Percentiles rank a stretch among this genome's conserved stretches.
Evolutionary conservation across 2,329 filamentous ascomycete species (phyloP).

Genomic region (Aspergillus pseudotamarii): DNA sequence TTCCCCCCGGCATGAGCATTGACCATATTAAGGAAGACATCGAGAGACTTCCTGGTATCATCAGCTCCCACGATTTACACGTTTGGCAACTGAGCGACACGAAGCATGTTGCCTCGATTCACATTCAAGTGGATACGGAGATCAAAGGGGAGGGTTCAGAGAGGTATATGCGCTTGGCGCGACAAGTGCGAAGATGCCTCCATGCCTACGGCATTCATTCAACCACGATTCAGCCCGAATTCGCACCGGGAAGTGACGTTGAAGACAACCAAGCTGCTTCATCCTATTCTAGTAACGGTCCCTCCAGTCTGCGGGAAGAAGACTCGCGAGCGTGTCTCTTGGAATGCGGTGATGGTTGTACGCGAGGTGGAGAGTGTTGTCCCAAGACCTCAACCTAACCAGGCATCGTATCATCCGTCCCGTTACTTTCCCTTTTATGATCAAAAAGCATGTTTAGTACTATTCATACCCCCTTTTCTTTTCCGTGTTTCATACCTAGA

Average conservation of each 20-base stretch:
- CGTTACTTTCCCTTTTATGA: not conserved
- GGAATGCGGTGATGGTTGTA: slow-evolving; percentile 51
- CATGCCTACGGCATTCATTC: slow-evolving; percentile 97
- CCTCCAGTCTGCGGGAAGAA: slow-evolving; percentile 38
- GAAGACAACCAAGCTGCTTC: slow-evolving; percentile 31
- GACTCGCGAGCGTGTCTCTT: slow-evolving; percentile 48
- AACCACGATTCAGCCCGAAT: slow-evolving; percentile 96
- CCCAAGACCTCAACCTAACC: slow-evolving; percentile 35
- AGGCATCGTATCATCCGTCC: not conserved
- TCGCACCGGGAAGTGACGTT: slow-evolving; percentile 41
- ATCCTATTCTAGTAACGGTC: slow-evolving; percentile 25
- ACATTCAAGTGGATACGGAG: slow-evolving; percentile 88
- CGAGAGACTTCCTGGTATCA: slow-evolving; percentile 76
- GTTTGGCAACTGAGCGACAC: slow-evolving; percentile 98
- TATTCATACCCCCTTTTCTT: slow-evolving; percentile 10
- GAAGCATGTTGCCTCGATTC: slow-evolving; percentile 89
- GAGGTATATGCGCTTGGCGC: slow-evolving; percentile 88
- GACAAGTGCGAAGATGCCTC: slow-evolving; percentile 80
- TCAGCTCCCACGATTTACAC: slow-evolving; percentile 93
- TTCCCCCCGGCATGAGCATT: slow-evolving; percentile 82
- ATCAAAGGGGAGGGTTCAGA: slow-evolving; percentile 76
- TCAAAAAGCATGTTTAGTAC: slow-evolving; percentile 12
- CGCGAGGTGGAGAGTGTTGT: slow-evolving; percentile 45
- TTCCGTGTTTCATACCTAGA: not conserved
- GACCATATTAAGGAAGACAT: slow-evolving; percentile 94